A percentile compares a stretch with the other conserved stretches of the same genome.
phyloP scores from a whole-genome alignment of 108 stramenopile species.

The Conticribra guillardii region DNA sequence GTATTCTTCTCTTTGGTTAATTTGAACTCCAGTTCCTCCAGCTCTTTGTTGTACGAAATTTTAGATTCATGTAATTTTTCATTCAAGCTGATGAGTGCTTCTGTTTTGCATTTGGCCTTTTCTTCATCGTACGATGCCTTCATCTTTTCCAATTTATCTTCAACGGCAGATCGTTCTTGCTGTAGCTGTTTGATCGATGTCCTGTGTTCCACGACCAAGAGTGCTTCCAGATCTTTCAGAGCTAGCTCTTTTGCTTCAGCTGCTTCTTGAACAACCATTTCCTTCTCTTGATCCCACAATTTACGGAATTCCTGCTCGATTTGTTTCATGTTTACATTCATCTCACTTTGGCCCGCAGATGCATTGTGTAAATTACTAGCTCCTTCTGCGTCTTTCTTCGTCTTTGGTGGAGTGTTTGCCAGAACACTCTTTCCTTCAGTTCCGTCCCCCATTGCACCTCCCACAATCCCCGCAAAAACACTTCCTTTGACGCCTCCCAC shows the following conservation, averaged over 20 bases:
- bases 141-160: background rate
- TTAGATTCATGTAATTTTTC: background rate
- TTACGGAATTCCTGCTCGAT: background rate
- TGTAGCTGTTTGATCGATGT: background rate
- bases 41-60: background rate
- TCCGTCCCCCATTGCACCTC: background rate
- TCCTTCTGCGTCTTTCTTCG: background rate
- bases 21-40: background rate
- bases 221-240: background rate
- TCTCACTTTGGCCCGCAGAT: background rate
- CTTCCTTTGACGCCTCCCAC: background rate
- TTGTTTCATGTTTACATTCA: background rate
- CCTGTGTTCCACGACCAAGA: background rate
- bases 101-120: background rate
- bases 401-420: background rate
- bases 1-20: background rate
- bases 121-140: background rate
- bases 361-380: background rate
- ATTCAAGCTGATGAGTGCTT: background rate
- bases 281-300: background rate
- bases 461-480: too few relatives aligned
- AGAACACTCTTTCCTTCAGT: background rate
- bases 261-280: background rate
- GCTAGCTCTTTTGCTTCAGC: background rate
- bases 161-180: background rate